These are phyloP conservation scores for Astrephomene gubernaculifera DNA, from an alignment of 139 green algal species.

Conservation along the genomic window DNA sequence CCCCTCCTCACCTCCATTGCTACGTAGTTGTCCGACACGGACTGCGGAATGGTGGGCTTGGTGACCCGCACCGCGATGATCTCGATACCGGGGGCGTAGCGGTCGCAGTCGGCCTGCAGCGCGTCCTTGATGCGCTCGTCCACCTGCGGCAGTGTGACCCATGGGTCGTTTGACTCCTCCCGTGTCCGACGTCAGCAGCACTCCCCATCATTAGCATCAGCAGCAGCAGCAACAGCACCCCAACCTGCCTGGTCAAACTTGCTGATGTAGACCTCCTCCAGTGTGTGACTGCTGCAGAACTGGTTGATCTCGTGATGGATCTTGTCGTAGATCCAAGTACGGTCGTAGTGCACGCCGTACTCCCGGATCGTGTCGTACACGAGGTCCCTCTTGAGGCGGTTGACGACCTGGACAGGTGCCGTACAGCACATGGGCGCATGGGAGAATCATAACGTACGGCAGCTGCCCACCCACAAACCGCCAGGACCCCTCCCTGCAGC, in stretches of 20 bases:
- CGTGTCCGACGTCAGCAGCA: too few species aligned
- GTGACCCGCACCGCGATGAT: constrained; percentile 72
- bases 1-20: constrained; percentile 37
- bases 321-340: constrained; percentile 74
- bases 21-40: constrained; percentile 70
- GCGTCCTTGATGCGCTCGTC: constrained; percentile 60
- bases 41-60: constrained; percentile 63
- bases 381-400: constrained; percentile 56
- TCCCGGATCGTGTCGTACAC: constrained; percentile 68
- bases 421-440: not conserved
- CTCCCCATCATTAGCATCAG: too few species aligned
- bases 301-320: constrained; percentile 80
- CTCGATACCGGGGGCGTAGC: constrained; percentile 71
- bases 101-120: constrained; percentile 61
- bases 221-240: too few species aligned
- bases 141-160: constrained; percentile 23
- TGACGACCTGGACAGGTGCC: constrained; percentile 69
- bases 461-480: not conserved
- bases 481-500: not conserved
- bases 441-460: too few species aligned
- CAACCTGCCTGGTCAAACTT: constrained; percentile 66
- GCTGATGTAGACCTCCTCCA: constrained; percentile 75
- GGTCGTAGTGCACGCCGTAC: constrained; percentile 69
- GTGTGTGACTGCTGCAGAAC: constrained; percentile 63
- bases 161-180: not conserved